phyloP scores from a whole-genome alignment of 108 stramenopile species.

The Aureococcus anophagefferens region DNA sequence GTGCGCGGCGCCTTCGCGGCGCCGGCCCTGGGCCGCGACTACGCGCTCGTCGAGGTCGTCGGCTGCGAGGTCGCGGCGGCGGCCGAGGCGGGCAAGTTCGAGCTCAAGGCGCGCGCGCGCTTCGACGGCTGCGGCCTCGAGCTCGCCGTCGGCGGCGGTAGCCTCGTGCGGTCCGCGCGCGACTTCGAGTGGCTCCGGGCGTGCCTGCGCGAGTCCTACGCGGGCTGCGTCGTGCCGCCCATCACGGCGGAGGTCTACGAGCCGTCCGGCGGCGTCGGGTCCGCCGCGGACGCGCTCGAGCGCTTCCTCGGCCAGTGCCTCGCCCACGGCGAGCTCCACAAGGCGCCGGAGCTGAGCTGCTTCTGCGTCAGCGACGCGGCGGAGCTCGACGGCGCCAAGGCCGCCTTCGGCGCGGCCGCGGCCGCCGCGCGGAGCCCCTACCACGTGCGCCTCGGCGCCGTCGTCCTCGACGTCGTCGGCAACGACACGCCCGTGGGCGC shows the following conservation, averaged over 20 bases:
- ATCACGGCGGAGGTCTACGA: background rate
- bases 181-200: background rate
- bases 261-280: background rate
- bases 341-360: background rate
- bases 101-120: background rate
- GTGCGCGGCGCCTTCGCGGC: too few species aligned
- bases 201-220: background rate
- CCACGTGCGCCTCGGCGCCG: background rate
- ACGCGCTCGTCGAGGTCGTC: background rate
- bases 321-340: background rate
- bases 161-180: background rate
- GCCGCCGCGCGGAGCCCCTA: background rate
- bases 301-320: background rate
- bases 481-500: background rate
- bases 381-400: background rate
- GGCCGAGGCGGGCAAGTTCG: background rate
- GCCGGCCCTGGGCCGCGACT: background rate
- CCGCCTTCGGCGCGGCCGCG: background rate
- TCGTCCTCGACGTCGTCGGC: background rate
- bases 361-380: background rate
- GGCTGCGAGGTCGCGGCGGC: background rate
- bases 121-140: background rate
- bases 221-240: background rate
- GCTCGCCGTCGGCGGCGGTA: background rate
- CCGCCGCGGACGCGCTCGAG: background rate